These are phyloP conservation scores for Mangifera indica DNA, from an alignment of 345 rosid species.

Conservation along the genomic window DNA sequence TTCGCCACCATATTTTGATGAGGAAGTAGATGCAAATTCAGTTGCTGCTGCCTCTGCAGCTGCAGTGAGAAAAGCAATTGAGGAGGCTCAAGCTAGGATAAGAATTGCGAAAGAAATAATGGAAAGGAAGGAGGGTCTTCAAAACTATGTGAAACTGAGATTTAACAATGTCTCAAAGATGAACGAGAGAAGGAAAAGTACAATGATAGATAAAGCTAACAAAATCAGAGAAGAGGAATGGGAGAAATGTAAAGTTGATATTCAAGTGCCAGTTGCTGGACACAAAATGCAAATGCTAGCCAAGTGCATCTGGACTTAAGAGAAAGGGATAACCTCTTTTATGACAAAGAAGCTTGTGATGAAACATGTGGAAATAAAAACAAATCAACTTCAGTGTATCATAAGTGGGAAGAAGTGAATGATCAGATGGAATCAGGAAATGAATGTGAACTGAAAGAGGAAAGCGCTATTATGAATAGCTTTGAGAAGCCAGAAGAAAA, in stretches of 20 bases:
- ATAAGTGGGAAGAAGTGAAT: constrained; percentile 33
- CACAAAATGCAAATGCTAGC: constrained; percentile 22
- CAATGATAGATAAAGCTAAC: constrained; percentile 34
- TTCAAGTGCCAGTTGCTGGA: constrained; percentile 25
- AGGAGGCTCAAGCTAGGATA: constrained; percentile 79
- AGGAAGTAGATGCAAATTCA: constrained; percentile 69
- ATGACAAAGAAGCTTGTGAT: constrained; percentile 21
- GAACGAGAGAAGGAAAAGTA: constrained; percentile 28
- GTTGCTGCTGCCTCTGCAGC: constrained; percentile 87
- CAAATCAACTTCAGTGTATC: constrained; percentile 28
- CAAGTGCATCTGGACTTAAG: constrained; percentile 22
- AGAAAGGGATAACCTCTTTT: constrained; percentile 21
- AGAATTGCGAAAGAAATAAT: constrained; percentile 69
- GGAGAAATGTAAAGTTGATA: constrained; percentile 25
- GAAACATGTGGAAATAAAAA: constrained; percentile 25
- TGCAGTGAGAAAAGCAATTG: constrained; percentile 83
- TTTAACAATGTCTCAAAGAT: constrained; percentile 33
- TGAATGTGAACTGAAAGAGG: constrained; percentile 33
- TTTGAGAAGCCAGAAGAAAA: constrained; percentile 35
- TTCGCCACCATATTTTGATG: constrained; percentile 68
- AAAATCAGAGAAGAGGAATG: constrained; percentile 33
- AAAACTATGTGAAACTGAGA: constrained; percentile 37
- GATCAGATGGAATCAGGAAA: constrained; percentile 24
- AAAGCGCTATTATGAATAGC: constrained; percentile 16
- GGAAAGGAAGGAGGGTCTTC: constrained; percentile 63